A percentile compares a stretch with the other conserved stretches of the same genome.
Evolutionary conservation across 164 flowering plant genomes (phyloP).

Genomic region (Warburgia ugandensis): DNA sequence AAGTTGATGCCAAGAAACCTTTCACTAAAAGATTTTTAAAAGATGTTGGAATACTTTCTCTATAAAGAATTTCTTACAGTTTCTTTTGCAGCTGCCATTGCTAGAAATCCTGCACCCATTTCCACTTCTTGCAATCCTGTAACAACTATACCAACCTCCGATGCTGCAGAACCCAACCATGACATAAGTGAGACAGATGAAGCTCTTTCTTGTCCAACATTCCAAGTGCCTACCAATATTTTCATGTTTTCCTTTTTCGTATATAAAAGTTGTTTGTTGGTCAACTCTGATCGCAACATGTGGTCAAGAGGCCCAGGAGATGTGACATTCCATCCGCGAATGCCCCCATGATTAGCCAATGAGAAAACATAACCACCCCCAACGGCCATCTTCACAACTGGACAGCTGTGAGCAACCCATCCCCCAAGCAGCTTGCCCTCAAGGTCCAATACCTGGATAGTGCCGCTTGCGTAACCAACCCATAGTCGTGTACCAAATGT

Average conservation of each 20-base stretch:
- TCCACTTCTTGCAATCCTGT: slow-evolving; percentile 98
- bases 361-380: slow-evolving; percentile 64
- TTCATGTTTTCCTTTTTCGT: slow-evolving; percentile 47
- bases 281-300: slow-evolving; percentile 59
- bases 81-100: slow-evolving; percentile 98
- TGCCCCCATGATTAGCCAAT: slow-evolving; percentile 92
- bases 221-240: slow-evolving; percentile 86
- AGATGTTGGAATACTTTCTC: too few relatives aligned
- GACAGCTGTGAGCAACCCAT: slow-evolving; percentile 86
- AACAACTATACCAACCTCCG: slow-evolving; percentile 75
- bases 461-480: slow-evolving; percentile 84
- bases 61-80: slow-evolving; percentile 39
- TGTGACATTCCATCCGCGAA: slow-evolving; percentile 78
- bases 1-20: too few relatives aligned
- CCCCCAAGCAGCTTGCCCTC: slow-evolving; percentile 70
- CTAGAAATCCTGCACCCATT: slow-evolving; percentile 99
- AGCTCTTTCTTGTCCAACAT: slow-evolving; percentile 94
- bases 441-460: slow-evolving; percentile 68
- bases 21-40: not conserved
- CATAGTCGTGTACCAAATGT: slow-evolving; percentile 66
- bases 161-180: slow-evolving; percentile 78
- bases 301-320: slow-evolving; percentile 84
- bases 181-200: slow-evolving; percentile 63
- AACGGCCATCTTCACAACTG: slow-evolving; percentile 64
- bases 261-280: slow-evolving; percentile 44